Base-by-base conservation (phyloP, 2,329 filamentous ascomycete genomes). In the Venturia nashicola region DNA sequence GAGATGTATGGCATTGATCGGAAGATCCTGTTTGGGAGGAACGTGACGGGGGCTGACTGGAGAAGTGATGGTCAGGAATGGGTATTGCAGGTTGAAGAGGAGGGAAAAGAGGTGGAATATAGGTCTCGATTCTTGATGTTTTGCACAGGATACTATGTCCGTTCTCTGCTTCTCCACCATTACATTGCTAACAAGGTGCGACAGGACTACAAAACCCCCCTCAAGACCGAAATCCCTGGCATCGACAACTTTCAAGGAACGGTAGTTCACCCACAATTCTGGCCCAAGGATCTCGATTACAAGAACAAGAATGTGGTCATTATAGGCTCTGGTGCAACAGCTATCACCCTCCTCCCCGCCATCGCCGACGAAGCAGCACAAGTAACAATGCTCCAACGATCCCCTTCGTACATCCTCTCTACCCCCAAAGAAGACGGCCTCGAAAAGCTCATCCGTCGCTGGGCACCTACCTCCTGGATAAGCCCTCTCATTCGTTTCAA, bases 331-430 rank as follows among this genome's bases (percentile, higher is more conserved):
- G 91, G 91, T 6, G 90, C 90, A 2, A 95, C 91, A 0, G 87
- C 90, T 5, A 76, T 93, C 59, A 94, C 90, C 0, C 79, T 96
- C 0, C 73, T 95, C 3, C 91, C 90, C 0, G 82, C 80, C 59
- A 75, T 95, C 57, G 83, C 85, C 0, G 76, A 88, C 54, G 83
- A 81, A 46, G 89, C 88, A 5, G 76, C 75, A 5, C 81, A 83
- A 18, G 85, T 91, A 39, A 93, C 89, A 1, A 90, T 93, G 83
- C 80, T 95, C 3, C 90, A 95, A 75, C 84, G 91, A 65, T 90
- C 86, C 55, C 91, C 91, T 0, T 83, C 81, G 0, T 92, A 90
- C 69, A 80, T 92, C 64, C 68, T 88, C 55, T 77, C 82, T n/a
- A 68, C 84, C 1, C 75, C 80, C 0, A 51, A 77, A 79, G 63